Percentiles rank a stretch among this genome's conserved stretches.
phyloP scores from a whole-genome alignment of 441 rosid species.

The Brassica balearica region DNA sequence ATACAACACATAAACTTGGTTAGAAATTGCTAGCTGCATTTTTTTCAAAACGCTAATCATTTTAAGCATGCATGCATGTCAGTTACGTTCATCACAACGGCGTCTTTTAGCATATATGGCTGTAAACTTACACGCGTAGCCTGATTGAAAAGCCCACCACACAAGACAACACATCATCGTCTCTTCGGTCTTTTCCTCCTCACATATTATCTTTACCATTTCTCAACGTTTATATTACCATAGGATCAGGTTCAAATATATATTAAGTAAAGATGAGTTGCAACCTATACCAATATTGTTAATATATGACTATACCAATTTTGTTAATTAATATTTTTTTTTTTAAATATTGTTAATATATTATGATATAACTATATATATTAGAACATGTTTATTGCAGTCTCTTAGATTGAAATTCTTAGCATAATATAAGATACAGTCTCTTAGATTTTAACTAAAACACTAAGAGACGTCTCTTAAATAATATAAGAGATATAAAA shows the following conservation, averaged over 20 bases:
- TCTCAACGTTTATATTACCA: not conserved
- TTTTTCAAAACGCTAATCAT: not conserved
- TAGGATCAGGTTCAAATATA: too few species aligned
- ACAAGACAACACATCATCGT: not conserved
- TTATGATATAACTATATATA: too few species aligned
- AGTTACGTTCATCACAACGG: not conserved
- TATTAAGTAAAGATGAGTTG: not conserved
- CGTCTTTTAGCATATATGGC: not conserved
- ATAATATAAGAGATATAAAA: too few species aligned
- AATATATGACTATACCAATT: too few species aligned
- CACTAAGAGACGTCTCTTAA: too few species aligned
- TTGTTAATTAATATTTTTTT: too few species aligned
- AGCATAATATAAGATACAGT: too few species aligned
- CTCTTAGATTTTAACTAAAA: too few species aligned
- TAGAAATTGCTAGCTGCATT: not conserved
- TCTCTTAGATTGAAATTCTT: too few species aligned
- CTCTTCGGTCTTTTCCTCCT: not conserved
- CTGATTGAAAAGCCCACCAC: conserved; percentile 28
- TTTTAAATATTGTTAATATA: too few species aligned
- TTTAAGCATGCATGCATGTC: not conserved
- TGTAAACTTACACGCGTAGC: conserved; percentile 33
- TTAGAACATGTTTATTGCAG: too few species aligned
- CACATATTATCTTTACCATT: conserved; percentile 12
- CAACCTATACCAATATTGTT: conserved; percentile 26
- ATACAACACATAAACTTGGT: not conserved